Conservation (phyloP, 441 rosid genomes). For the Gossypium lobatum region DNA sequence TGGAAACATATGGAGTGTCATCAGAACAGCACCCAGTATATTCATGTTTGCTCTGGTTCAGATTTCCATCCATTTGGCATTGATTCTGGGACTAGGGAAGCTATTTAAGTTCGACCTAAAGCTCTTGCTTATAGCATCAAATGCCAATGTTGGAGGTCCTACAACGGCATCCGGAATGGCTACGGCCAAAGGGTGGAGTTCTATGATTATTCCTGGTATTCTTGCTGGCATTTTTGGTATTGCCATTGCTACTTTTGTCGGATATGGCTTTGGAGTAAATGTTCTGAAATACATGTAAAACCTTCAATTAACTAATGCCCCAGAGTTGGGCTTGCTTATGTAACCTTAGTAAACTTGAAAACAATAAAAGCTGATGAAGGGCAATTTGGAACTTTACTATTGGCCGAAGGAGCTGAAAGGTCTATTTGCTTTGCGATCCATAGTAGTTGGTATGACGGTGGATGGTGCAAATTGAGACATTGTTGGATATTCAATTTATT, state of each 20-base stretch:
- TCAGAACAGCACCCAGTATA: conserved; percentile 75
- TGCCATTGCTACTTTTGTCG: conserved; percentile 73
- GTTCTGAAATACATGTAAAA: conserved; percentile 49
- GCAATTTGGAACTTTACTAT: not conserved
- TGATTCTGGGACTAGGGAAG: conserved; percentile 71
- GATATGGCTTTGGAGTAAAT: conserved; percentile 51
- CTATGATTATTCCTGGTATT: conserved; percentile 67
- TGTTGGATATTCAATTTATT: too few relatives aligned
- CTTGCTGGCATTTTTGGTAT: conserved; percentile 81
- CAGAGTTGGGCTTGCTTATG: not conserved
- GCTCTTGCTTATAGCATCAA: conserved; percentile 74
- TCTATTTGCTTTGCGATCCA: too few relatives aligned
- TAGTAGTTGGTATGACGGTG: too few relatives aligned
- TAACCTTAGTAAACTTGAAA: not conserved
- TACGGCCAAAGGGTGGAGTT: conserved; percentile 77
- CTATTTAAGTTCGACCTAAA: conserved; percentile 52
- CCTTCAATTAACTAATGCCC: not conserved
- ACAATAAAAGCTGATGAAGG: not conserved
- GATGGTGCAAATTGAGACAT: too few relatives aligned
- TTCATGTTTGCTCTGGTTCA: conserved; percentile 75
- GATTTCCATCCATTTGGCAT: conserved; percentile 59
- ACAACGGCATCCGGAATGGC: conserved; percentile 93
- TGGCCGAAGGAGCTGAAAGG: too few relatives aligned
- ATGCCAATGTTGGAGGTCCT: conserved; percentile 93
- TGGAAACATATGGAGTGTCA: conserved; percentile 78